Conservation (phyloP, 2,329 filamentous ascomycete species). For the Penicillium palitans region DNA sequence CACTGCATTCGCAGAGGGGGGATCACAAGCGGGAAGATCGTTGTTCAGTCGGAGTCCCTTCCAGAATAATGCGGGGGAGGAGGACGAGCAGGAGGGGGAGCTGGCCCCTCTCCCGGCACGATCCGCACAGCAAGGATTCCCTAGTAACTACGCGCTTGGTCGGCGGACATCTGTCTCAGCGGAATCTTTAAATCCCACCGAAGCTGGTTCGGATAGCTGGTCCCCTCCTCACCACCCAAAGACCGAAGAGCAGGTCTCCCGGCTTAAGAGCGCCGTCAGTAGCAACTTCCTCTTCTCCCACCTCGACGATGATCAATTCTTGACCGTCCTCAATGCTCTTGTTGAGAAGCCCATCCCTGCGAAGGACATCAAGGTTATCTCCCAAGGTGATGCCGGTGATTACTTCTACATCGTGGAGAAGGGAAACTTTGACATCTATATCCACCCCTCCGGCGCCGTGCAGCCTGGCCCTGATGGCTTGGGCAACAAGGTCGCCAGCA, state of each 20-base stretch:
- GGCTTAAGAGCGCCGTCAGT: conserved; percentile 77
- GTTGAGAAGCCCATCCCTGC: conserved; percentile 94
- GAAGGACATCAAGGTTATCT: conserved; percentile 87
- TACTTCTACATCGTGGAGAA: conserved; percentile 97
- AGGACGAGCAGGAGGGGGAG: conserved; percentile 22
- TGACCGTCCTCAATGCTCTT: conserved; percentile 83
- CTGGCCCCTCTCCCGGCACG: conserved; percentile 31
- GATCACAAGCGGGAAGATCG: conserved; percentile 22
- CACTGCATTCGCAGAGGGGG: conserved; percentile 26
- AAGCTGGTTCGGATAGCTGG: conserved; percentile 85
- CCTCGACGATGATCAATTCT: conserved; percentile 87
- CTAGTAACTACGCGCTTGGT: conserved; percentile 89
- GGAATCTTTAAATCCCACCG: conserved; percentile 88
- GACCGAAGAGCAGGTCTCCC: conserved; percentile 73
- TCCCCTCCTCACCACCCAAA: conserved; percentile 83
- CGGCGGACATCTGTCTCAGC: conserved; percentile 95
- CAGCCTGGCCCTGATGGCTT: conserved; percentile 80
- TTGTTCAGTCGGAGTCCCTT: conserved; percentile 41
- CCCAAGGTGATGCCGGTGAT: conserved; percentile 91
- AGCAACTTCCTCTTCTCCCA: conserved; percentile 93
- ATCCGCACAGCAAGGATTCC: conserved; percentile 52
- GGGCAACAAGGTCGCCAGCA: conserved; percentile 77
- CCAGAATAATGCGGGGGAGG: conserved; percentile 23
- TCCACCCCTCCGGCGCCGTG: conserved; percentile 73
- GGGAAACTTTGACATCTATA: conserved; percentile 86